Evolutionary conservation across 164 flowering plant species (phyloP).

Genomic region (Aristolochia fimbriata): DNA sequence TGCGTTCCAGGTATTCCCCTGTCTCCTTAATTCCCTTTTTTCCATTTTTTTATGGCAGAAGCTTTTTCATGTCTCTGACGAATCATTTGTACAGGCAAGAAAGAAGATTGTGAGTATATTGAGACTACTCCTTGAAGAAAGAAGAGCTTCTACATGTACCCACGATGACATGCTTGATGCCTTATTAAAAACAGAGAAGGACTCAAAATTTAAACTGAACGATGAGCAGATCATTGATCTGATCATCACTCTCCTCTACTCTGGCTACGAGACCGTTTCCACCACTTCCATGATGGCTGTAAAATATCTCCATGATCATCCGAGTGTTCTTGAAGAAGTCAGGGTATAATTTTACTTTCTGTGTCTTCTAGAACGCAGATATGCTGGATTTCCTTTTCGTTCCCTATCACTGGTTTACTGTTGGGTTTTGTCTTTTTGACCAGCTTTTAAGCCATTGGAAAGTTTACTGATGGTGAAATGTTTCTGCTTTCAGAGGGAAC

Average conservation of each 20-base stretch:
- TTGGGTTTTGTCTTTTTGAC: background rate
- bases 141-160: constrained; percentile 31
- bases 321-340: constrained; percentile 46
- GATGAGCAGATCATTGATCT: constrained; percentile 61
- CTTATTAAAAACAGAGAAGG: constrained; percentile 32
- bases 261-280: constrained; percentile 72
- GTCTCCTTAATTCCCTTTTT: background rate
- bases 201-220: constrained; percentile 24
- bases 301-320: constrained; percentile 69
- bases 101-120: constrained; percentile 29
- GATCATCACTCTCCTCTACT: constrained; percentile 47
- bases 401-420: background rate
- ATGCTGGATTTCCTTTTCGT: background rate
- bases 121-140: constrained; percentile 31
- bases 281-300: constrained; percentile 71
- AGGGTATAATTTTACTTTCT: constrained; percentile 28
- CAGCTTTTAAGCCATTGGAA: no score
- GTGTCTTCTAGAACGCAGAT: background rate
- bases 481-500: constrained; percentile 28
- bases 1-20: constrained; percentile 49
- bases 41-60: background rate
- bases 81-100: constrained; percentile 37
- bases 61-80: background rate
- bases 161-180: constrained; percentile 45
- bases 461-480: no score